Evolutionary conservation across 2,329 filamentous ascomycete species (phyloP).

Genomic region (Plenodomus tracheiphilus): DNA sequence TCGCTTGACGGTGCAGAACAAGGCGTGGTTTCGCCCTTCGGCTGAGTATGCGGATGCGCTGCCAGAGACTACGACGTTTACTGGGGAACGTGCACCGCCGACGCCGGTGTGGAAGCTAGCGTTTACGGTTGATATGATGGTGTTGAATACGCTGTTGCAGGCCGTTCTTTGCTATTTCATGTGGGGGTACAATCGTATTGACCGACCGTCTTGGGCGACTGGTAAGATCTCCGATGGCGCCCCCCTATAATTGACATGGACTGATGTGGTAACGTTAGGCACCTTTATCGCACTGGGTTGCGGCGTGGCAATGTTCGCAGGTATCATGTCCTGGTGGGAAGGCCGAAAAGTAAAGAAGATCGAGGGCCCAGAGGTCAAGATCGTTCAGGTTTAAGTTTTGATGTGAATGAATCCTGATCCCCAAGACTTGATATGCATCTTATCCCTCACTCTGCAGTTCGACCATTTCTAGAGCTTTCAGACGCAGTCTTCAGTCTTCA

Average conservation of each 20-base stretch:
- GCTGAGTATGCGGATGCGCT: constrained; percentile 61
- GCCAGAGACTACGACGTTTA: constrained; percentile 56
- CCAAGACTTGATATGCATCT: not conserved
- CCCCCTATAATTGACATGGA: not conserved
- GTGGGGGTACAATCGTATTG: constrained; percentile 75
- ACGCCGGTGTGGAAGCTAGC: constrained; percentile 76
- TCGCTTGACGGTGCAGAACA: constrained; percentile 72
- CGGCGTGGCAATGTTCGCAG: constrained; percentile 67
- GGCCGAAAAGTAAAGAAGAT: constrained; percentile 54
- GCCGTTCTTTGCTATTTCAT: constrained; percentile 73
- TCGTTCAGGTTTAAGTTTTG: not conserved
- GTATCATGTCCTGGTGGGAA: constrained; percentile 70
- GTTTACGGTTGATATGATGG: constrained; percentile 75
- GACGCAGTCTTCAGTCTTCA: no score
- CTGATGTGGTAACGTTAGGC: not conserved
- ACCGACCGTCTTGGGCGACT: constrained; percentile 75
- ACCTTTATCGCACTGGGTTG: constrained; percentile 73
- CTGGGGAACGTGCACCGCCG: constrained; percentile 68
- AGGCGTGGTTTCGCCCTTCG: constrained; percentile 72
- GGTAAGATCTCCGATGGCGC: constrained; percentile 52
- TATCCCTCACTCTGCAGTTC: no score
- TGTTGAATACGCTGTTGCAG: constrained; percentile 79
- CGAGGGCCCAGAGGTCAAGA: constrained; percentile 25
- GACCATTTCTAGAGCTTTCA: no score
- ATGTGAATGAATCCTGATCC: not conserved